Evolutionary conservation across 2,329 filamentous ascomycete genomes (phyloP), one percentile per base, ranked within the genome.

Genomic region (Tolypocladium pustulatum): DNA sequence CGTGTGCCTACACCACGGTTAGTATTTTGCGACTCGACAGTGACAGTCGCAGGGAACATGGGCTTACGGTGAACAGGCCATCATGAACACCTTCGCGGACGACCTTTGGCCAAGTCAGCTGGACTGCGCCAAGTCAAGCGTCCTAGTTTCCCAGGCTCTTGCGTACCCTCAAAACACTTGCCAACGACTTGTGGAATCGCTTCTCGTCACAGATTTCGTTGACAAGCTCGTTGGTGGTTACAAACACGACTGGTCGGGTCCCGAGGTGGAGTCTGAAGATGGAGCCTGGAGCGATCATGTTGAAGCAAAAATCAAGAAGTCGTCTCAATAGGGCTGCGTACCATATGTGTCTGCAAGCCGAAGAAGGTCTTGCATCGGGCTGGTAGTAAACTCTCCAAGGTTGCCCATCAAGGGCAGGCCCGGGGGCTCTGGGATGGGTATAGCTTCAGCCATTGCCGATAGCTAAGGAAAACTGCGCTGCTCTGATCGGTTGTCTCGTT

Each of bases 341-440:
- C 86, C 87, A 72, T 89, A 89, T 60, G 79, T 82, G 46, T 88
- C 81, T 30, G 84, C 81, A 55, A 90, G 73, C 13, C 79, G 75
- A 7, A 71, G 67, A 25, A 89, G 69, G 30, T 84, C 83, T 27
- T 77, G 72, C 2, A 83, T 68, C 0, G 86, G 82, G n/a, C 80
- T 78, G 0, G 77, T 71, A 59, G 87, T 81, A 61, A 91, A 79
- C 62, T 88, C 84, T 57, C 75, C 73, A 36, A 87, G 67, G 64
- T 90, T 88, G 34, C 88, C 87, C 30, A 90, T 62, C 32, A 90
- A 69, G 1, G 86, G 87, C 58, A 87, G 73, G 3, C 83, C 84
- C 57, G 77, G 78, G 32, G 87, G 87, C 54, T 82, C 79, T 1
- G 87, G 86, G 57, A 90, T 87, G 3, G 79, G 75, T 17, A 73